These are phyloP conservation scores for Ilex aquifolium DNA, from an alignment of 257 asterid species.

Conservation along the genomic window DNA sequence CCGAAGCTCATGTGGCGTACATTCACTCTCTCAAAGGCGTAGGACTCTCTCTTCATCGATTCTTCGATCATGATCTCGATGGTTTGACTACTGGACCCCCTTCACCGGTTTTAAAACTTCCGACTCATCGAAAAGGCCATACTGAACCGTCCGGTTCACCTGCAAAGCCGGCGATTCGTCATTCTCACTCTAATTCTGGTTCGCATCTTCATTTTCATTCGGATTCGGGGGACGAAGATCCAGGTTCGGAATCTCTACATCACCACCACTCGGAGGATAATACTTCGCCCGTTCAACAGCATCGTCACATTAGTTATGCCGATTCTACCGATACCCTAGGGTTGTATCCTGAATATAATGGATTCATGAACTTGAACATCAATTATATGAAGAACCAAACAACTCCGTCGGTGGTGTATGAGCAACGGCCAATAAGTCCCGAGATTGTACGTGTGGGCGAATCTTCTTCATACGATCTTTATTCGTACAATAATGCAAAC, in stretches of 20 bases:
- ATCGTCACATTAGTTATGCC: conserved; percentile 9
- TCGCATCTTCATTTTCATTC: conserved; percentile 80
- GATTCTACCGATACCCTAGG: not conserved
- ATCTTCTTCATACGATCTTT: conserved; percentile 32
- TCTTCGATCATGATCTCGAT: conserved; percentile 52
- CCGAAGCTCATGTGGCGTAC: conserved; percentile 17
- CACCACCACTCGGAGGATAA: not conserved
- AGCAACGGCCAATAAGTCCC: conserved; percentile 69
- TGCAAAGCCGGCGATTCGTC: conserved; percentile 25
- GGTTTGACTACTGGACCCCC: conserved; percentile 19
- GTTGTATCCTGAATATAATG: conserved; percentile 28
- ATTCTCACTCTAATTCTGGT: conserved; percentile 59
- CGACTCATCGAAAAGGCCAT: conserved; percentile 48
- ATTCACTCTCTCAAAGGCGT: conserved; percentile 9
- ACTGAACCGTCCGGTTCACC: conserved; percentile 33
- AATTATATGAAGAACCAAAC: conserved; percentile 71
- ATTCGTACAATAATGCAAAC: conserved; percentile 14
- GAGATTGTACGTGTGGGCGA: conserved; percentile 71
- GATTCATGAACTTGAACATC: conserved; percentile 34
- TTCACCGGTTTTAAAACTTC: conserved; percentile 63
- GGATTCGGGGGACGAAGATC: conserved; percentile 16
- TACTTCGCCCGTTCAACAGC: conserved; percentile 8
- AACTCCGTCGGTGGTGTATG: conserved; percentile 62
- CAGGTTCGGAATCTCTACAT: not conserved
- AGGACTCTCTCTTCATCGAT: conserved; percentile 7